Evolutionary conservation across 2,329 filamentous ascomycete species (phyloP), one percentile per base, ranked within the genome.

Genomic region (Sporothrix dimorphospora): DNA sequence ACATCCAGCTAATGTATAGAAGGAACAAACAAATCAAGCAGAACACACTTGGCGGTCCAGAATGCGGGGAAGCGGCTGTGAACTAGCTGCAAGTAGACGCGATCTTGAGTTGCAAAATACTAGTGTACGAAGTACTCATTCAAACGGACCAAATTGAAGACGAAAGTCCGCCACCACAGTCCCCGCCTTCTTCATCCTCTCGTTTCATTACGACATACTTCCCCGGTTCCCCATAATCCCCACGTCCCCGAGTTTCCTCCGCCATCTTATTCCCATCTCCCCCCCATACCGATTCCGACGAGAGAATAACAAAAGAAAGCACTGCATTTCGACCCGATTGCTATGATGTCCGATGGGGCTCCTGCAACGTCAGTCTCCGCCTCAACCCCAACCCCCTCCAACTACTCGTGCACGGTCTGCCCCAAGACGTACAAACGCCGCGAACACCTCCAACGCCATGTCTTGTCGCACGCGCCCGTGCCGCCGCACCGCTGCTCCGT

Each of bases 401-500:
- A 30, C 63, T 9, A 24, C 49, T 21, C 53, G 16, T 72, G 71
- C 21, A 8, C 55, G 1, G 7, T 24, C 14, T 72, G 71, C 47
- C 1, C 30, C 30, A 72, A 65, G n/a, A 24, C 40, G 12, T 72
- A 72, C 71, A 72, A 72, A 16, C 53, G 71, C 14, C 65, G 71
- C 8, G 71, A 72, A n/a, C 71, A 72, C 55, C 30, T 72, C 30
- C 53, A 72, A 14, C 66, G 71, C 14, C 71, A 72, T 59, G 30
- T 34, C 19, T 14, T 38, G 30, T 72, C 65, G 12, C 71, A 72
- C 47, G 59, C 40, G 14, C 12, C 65, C 11, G 57, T 30, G 38
- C 71, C 53, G 19, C 42, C 45, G 8, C 38, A 72, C 66, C 65
- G 34, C 2, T 72, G 71, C 24, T n/a, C 55, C 1, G 21, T 57